Percentiles rank a stretch among this genome's conserved stretches.
Conservation (phyloP, 306 rosid genomes). For the Aeschynomene evenia region DNA sequence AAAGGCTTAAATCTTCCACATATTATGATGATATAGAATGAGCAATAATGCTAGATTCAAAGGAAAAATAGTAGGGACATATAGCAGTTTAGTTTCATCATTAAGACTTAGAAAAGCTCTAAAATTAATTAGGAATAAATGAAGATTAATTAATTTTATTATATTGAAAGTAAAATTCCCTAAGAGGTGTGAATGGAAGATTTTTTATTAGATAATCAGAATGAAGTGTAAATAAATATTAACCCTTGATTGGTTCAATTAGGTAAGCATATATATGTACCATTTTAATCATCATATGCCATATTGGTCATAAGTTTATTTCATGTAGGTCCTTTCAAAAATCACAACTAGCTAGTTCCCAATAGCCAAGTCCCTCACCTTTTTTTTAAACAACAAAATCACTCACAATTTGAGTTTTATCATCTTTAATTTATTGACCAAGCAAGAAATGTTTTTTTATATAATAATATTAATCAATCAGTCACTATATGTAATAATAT, state of each 20-base stretch:
- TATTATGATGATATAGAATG: neutral
- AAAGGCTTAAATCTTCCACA: neutral
- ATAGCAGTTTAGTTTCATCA: slow-evolving; percentile 9
- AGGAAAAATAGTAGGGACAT: neutral
- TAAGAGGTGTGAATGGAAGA: neutral
- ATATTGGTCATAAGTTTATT: neutral
- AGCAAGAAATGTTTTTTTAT: no score
- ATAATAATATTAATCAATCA: no score
- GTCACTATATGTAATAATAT: no score
- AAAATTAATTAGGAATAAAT: neutral
- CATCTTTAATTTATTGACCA: no score
- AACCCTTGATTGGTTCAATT: neutral
- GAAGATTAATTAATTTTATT: neutral
- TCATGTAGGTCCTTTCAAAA: slow-evolving; percentile 10
- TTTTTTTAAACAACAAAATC: no score
- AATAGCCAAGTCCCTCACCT: neutral
- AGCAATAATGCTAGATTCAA: neutral
- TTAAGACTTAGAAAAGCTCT: neutral
- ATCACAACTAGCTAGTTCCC: slow-evolving; percentile 14
- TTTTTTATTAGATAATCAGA: neutral
- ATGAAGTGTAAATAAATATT: neutral
- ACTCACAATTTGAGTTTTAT: no score
- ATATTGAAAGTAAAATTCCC: neutral
- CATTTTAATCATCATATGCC: slow-evolving; percentile 7
- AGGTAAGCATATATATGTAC: neutral